These are phyloP conservation scores for Sporothrix sp. DNA, from an alignment of 2,329 filamentous ascomycete species.

Conservation along the genomic window DNA sequence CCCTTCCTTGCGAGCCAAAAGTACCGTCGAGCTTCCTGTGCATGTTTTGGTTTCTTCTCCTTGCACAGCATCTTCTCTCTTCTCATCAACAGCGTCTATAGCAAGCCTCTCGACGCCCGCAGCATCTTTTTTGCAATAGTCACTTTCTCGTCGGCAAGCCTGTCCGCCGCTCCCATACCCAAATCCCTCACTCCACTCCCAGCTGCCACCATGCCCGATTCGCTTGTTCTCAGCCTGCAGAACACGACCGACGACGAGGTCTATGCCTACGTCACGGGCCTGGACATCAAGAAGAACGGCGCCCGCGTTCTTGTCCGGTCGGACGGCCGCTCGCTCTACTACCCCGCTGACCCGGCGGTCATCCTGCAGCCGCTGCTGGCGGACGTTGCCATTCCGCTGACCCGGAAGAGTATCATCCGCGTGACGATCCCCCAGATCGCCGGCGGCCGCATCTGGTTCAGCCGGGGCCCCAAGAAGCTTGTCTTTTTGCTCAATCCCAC, in stretches of 20 bases:
- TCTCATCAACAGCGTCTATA: too few species aligned
- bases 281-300: constrained; percentile 38
- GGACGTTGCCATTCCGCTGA: constrained; percentile 51
- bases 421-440: constrained; percentile 54
- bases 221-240: constrained; percentile 44
- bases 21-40: background rate
- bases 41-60: background rate
- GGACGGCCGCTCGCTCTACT: constrained; percentile 44
- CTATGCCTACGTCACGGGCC: constrained; percentile 57
- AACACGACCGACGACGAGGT: constrained; percentile 45
- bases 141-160: background rate
- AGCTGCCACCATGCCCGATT: constrained; percentile 27
- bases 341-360: constrained; percentile 41
- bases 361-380: constrained; percentile 38
- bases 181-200: background rate
- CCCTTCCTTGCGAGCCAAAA: background rate
- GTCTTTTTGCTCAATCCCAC: constrained; percentile 53
- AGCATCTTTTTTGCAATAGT: background rate
- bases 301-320: constrained; percentile 30
- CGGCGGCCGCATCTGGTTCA: constrained; percentile 56
- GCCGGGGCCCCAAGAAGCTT: constrained; percentile 40
- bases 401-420: constrained; percentile 43
- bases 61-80: background rate
- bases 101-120: background rate
- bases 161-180: background rate